Evolutionary conservation across 2,329 filamentous ascomycete species (phyloP), one percentile per base, ranked within the genome.

Genomic region (Sporothrix luriei): DNA sequence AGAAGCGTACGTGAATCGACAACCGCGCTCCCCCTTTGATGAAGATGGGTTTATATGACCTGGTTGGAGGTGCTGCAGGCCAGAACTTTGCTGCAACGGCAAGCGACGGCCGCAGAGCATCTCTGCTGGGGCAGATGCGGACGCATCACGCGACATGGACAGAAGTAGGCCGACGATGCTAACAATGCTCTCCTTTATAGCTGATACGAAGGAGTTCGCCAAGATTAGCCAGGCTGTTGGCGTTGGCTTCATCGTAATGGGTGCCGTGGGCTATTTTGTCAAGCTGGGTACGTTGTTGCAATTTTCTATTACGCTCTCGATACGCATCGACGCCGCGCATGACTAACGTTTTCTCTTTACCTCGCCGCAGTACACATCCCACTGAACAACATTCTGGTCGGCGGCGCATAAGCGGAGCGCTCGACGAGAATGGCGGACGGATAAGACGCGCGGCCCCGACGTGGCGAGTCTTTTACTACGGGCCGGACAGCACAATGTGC

Each of bases 181-280:
- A 76, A 76, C 72, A 66, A 10, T 19, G 46, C n/a, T 10, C 68
- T 71, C 70, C 75, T 40, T 13, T 71, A 71, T 75, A 84, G 82
- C 83, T 69, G 83, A 85, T 76, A 77, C 79, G 75, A 81, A 82
- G 75, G 84, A 87, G 76, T 87, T 87, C 78, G 78, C 85, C 74
- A 85, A 85, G 80, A 79, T 80, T 76, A 78, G 76, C 71, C 77
- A 79, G 75, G 88, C 88, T 72, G 88, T 91, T 72, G 89, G 88
- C 70, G 84, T 90, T 73, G 89, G 89, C 71, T 91, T 91, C 80
- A 79, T 91, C 73, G 85, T 90, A 79, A 90, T 90, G 88, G 88
- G 88, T 72, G 86, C 87, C 62, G 88, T 90, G 70, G 88, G 88
- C 73, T 91, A 90, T 80, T 79, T 91, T 72, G 87, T 91, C 77